phyloP scores from a whole-genome alignment of 208 protist species.

The Acanthamoeba castellanii region DNA sequence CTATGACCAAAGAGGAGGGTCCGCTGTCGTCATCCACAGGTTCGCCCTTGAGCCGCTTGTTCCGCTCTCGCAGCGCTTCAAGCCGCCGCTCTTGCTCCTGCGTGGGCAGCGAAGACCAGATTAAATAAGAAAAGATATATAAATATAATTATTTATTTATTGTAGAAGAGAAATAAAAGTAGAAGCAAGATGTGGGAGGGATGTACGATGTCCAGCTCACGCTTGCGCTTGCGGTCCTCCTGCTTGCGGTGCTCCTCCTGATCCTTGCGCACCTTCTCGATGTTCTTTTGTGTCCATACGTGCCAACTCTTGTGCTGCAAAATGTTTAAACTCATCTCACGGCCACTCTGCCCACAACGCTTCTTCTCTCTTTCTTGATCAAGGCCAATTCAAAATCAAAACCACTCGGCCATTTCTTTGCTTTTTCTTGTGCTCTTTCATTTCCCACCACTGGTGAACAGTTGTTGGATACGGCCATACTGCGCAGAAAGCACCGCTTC shows the following conservation, averaged over 20 bases:
- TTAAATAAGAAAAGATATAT: background rate
- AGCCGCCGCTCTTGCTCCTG: slow-evolving; percentile 26
- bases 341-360: too few species aligned
- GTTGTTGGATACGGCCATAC: too few species aligned
- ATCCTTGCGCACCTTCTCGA: slow-evolving; percentile 30
- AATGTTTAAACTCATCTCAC: slow-evolving; percentile 41
- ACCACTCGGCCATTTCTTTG: too few species aligned
- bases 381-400: too few species aligned
- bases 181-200: background rate
- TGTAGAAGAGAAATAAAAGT: background rate
- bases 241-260: slow-evolving; percentile 56
- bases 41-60: slow-evolving; percentile 11
- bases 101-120: background rate
- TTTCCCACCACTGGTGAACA: too few species aligned
- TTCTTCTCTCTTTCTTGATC: too few species aligned
- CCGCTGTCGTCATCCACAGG: background rate
- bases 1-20: background rate
- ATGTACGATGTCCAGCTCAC: background rate
- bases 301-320: slow-evolving; percentile 74
- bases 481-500: too few species aligned
- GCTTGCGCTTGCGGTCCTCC: slow-evolving; percentile 18
- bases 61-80: background rate
- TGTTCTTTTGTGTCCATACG: slow-evolving; percentile 47
- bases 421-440: too few species aligned
- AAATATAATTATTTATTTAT: background rate